A percentile compares a stretch with the other conserved stretches of the same genome.
Conservation (phyloP, 129 eudicot species). For the Centaurea solstitialis region DNA sequence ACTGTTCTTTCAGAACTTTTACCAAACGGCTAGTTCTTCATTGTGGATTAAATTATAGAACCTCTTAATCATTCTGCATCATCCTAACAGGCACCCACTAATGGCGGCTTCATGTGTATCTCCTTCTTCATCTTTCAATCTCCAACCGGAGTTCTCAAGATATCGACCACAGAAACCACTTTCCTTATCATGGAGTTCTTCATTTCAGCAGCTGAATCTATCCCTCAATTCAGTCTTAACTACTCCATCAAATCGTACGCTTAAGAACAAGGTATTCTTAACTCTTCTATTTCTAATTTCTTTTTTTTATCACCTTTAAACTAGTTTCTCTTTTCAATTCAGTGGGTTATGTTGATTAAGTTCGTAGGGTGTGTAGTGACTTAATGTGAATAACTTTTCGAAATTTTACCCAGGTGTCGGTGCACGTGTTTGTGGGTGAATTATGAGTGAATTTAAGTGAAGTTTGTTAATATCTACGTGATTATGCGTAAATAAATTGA, state of each 20-base stretch:
- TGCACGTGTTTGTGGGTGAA: neutral
- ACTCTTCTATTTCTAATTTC: neutral
- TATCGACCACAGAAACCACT: constrained; percentile 29
- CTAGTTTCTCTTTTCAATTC: neutral
- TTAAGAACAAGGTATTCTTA: constrained; percentile 42
- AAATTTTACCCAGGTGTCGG: neutral
- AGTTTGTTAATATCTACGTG: constrained; percentile 1
- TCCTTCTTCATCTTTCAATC: constrained; percentile 25
- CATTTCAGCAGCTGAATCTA: constrained; percentile 49
- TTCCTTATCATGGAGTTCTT: constrained; percentile 71
- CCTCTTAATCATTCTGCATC: neutral
- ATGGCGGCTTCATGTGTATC: constrained; percentile 10
- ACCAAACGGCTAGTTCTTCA: too few species aligned
- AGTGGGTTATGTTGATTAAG: neutral
- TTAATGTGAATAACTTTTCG: neutral
- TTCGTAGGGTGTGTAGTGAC: neutral
- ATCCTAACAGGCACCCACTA: neutral
- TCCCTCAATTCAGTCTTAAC: constrained; percentile 29
- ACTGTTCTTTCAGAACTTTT: too few species aligned
- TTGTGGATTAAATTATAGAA: too few species aligned
- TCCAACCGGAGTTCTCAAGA: constrained; percentile 42
- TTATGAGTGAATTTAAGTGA: neutral
- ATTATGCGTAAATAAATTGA: neutral
- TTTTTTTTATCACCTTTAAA: neutral
- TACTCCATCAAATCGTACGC: constrained; percentile 36